Evolutionary conservation across 176 grass and related monocot genomes (phyloP).

Genomic region (Zea mays): DNA sequence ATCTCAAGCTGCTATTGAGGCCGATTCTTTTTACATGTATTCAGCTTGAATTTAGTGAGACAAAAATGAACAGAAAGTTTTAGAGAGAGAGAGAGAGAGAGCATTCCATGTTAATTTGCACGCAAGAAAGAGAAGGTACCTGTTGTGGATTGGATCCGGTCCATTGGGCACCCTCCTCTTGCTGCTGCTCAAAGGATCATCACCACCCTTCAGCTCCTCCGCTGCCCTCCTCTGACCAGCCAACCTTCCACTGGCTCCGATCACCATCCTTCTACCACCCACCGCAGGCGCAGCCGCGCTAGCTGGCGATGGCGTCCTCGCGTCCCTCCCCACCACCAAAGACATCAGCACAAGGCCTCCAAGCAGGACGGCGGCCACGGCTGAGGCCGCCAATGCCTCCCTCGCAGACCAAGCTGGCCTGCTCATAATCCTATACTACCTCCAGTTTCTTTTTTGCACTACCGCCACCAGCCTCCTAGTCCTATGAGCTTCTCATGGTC

Average conservation of each 20-base stretch:
- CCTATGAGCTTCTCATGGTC: constrained; percentile 41
- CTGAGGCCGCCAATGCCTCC: neutral
- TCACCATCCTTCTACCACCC: constrained; percentile 23
- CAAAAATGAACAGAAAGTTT: neutral
- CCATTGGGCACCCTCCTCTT: constrained; percentile 72
- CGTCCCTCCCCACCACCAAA: constrained; percentile 20
- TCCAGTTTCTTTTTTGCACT: constrained; percentile 1
- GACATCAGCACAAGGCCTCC: constrained; percentile 47
- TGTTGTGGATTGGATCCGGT: constrained; percentile 88
- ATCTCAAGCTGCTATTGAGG: neutral
- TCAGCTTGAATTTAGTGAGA: neutral
- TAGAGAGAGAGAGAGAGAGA: neutral
- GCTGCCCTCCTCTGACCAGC: neutral
- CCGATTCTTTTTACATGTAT: neutral
- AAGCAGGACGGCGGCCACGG: constrained; percentile 42
- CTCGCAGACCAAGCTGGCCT: constrained; percentile 1
- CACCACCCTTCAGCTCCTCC: constrained; percentile 28
- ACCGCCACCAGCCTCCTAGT: neutral
- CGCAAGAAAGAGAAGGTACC: constrained; percentile 43
- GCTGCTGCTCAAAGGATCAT: constrained; percentile 44
- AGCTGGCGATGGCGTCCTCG: neutral
- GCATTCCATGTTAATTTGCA: constrained; percentile 1
- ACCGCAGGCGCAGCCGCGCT: neutral
- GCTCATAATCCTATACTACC: constrained; percentile 29
- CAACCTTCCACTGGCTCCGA: constrained; percentile 25